These are phyloP conservation scores for Silene coronaria DNA, from an alignment of 179 eudicot genomes.

Conservation along the genomic window DNA sequence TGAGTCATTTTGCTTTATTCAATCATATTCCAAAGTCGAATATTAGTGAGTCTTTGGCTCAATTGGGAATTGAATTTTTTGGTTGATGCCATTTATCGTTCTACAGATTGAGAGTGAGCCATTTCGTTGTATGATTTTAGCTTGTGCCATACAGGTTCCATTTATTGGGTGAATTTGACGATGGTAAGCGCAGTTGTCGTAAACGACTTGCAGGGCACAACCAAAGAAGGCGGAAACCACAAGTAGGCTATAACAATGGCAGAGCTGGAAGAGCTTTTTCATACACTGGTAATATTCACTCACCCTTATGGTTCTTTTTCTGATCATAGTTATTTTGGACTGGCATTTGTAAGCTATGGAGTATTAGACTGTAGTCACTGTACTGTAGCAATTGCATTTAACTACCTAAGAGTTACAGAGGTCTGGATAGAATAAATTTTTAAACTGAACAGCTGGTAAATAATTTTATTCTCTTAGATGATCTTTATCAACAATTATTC, in stretches of 20 bases:
- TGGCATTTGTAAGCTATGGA: neutral
- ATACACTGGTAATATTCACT: slow-evolving; percentile 32
- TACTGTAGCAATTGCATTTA: no score
- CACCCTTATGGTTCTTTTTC: neutral
- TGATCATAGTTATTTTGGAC: neutral
- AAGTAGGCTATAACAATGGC: slow-evolving; percentile 32
- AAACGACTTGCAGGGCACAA: slow-evolving; percentile 87
- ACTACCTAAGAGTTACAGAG: no score
- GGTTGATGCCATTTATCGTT: neutral
- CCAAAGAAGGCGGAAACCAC: slow-evolving; percentile 72
- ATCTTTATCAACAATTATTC: no score
- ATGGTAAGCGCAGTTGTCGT: slow-evolving; percentile 84
- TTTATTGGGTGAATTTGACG: slow-evolving; percentile 73
- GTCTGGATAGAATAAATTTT: no score
- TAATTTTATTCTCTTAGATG: no score
- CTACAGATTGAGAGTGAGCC: neutral
- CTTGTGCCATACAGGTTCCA: slow-evolving; percentile 61
- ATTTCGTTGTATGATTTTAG: neutral
- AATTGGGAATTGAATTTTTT: neutral
- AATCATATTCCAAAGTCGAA: no score
- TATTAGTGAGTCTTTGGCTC: no score
- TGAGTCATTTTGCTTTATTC: no score
- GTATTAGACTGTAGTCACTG: no score
- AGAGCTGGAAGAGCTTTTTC: slow-evolving; percentile 35
- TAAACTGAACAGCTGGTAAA: no score